A percentile compares a stretch with the other conserved stretches of the same genome.
phyloP scores from a whole-genome alignment of 1,139 yeast species.

The Zygotorulaspora mrakii region DNA sequence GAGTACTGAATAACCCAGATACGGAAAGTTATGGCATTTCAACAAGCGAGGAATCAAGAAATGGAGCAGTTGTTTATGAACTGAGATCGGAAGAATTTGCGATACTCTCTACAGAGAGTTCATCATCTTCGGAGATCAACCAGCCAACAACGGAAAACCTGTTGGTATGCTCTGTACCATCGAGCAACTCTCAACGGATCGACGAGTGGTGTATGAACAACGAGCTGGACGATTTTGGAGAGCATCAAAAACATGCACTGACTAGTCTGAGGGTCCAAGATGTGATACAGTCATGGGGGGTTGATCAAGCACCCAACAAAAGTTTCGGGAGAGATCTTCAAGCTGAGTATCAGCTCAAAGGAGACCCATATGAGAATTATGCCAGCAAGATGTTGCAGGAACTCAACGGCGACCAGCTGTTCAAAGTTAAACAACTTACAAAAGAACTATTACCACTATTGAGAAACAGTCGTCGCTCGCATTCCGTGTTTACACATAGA shows the following conservation, averaged over 20 bases:
- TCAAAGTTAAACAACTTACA: conserved; percentile 13
- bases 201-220: conserved; percentile 24
- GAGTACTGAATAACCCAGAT: conserved; percentile 18
- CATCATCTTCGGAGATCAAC: conserved; percentile 15
- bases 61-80: conserved; percentile 4
- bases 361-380: conserved; percentile 12
- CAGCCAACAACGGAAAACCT: conserved; percentile 2
- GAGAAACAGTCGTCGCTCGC: conserved; percentile 12
- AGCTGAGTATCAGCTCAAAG: neutral
- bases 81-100: conserved; percentile 21
- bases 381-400: conserved; percentile 13
- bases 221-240: conserved; percentile 8
- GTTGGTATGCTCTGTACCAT: conserved; percentile 5
- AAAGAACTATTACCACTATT: conserved; percentile 13
- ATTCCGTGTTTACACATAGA: conserved; percentile 9
- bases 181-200: conserved; percentile 18
- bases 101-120: conserved; percentile 20
- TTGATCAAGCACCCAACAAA: conserved; percentile 10
- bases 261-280: conserved; percentile 17
- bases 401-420: conserved; percentile 15
- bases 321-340: neutral
- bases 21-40: conserved; percentile 9
- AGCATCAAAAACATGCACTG: conserved; percentile 5
- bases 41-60: conserved; percentile 15
- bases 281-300: conserved; percentile 19